Evolutionary conservation across 2,329 filamentous ascomycete genomes (phyloP), one percentile per base, ranked within the genome.

Genomic region (Hymenoscyphus linearis): DNA sequence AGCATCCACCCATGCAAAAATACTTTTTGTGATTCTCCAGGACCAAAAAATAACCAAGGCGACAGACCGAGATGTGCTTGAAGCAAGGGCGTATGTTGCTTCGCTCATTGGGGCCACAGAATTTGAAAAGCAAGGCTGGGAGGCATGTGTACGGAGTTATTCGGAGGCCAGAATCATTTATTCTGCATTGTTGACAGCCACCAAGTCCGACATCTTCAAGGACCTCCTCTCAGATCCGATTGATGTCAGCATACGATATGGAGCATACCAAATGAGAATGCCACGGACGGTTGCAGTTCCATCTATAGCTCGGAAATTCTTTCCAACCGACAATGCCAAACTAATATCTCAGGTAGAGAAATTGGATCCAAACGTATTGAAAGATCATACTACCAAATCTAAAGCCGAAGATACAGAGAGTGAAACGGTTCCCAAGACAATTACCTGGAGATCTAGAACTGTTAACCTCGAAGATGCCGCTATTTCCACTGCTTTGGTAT

Each of bases 231-330:
- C 88, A 55, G 87, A 90, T 69, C 96, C 90, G 4, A 87, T 96
- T 64, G 95, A 99, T 73, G 93, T 93, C 1, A 96, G 92, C 64
- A 90, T 99, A 70, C 88, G 93, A 65, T 98, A 96, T 74, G 93
- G 93, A 37, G 92, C 95, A 18, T 98, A 98, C 74, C 92, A 96
- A 75, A 82, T 92, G 73, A 89, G 93, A 73, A 84, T 96, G 35
- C 90, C 93, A 0, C 86, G 95, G 52, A 96, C 92, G 2, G 84
- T 92, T 59, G 87, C 93, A 2, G 87, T 96, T 55, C 82, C 88
- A 0, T 84, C 86, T 7, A 89, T 98, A 65, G 89, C 91, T 2
- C 86, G 87, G 68, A 87, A 89, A 66, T 87, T 87, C 63, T 96
- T 98, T 68, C 88, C 90, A 1, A 78, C 79, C 12, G 82, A 85